Evolutionary conservation across 2,329 filamentous ascomycete species (phyloP).

Genomic region (Neopestalotiopsis sp.): DNA sequence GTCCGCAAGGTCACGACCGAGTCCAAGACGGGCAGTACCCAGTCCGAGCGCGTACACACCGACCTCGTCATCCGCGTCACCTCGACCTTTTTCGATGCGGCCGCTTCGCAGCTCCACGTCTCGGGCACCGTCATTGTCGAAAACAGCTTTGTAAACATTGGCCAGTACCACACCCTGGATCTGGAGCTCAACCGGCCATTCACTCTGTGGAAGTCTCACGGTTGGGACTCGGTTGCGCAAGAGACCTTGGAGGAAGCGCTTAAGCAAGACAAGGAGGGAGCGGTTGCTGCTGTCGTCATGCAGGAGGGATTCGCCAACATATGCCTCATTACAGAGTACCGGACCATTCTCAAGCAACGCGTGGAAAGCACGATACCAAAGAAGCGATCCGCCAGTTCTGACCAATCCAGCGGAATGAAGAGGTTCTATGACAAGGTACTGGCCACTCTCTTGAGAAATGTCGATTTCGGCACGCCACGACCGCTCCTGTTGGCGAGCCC

Average conservation of each 20-base stretch:
- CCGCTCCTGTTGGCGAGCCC: conserved; percentile 87
- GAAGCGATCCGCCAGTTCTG: conserved; percentile 68
- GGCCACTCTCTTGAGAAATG: conserved; percentile 75
- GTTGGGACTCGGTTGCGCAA: conserved; percentile 90
- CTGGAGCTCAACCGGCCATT: conserved; percentile 89
- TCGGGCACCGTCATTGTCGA: conserved; percentile 60
- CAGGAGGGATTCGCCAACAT: conserved; percentile 87
- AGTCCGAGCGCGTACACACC: conserved; percentile 60
- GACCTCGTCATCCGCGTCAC: conserved; percentile 62
- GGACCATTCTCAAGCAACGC: conserved; percentile 75
- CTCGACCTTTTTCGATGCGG: conserved; percentile 64
- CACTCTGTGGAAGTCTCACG: conserved; percentile 80
- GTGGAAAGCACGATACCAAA: conserved; percentile 72
- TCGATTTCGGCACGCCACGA: conserved; percentile 74
- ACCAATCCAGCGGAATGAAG: conserved; percentile 73
- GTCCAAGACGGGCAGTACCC: conserved; percentile 51
- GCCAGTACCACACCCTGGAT: conserved; percentile 70
- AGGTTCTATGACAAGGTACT: conserved; percentile 82
- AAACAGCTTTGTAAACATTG: conserved; percentile 58
- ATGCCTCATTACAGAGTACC: conserved; percentile 80
- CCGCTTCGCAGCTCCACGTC: conserved; percentile 60
- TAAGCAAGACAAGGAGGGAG: conserved; percentile 78
- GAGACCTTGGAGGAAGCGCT: conserved; percentile 81
- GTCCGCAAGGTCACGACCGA: conserved; percentile 59
- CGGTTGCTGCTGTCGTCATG: conserved; percentile 91